Conservation (phyloP, 2,329 filamentous ascomycete genomes). For the Alternaria tenuissima region DNA sequence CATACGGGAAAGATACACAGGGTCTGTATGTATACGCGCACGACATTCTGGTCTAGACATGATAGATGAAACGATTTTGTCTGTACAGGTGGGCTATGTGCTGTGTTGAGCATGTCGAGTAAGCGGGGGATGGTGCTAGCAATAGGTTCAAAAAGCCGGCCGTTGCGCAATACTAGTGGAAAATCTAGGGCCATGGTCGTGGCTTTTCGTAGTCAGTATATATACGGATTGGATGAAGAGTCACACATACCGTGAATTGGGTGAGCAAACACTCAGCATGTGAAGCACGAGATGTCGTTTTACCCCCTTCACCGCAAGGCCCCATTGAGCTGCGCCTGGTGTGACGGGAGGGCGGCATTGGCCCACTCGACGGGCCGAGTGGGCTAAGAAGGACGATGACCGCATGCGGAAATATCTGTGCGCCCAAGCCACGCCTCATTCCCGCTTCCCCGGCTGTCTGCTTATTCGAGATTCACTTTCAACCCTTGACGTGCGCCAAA, state of each 20-base stretch:
- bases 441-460: slow-evolving; percentile 38
- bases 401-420: slow-evolving; percentile 25
- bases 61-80: slow-evolving; percentile 40
- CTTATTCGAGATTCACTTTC: slow-evolving; percentile 24
- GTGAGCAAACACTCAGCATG: slow-evolving; percentile 37
- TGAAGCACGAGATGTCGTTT: slow-evolving; percentile 39
- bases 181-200: slow-evolving; percentile 31
- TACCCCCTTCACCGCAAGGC: slow-evolving; percentile 42
- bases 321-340: slow-evolving; percentile 31
- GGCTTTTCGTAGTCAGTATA: slow-evolving; percentile 31
- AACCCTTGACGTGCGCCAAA: slow-evolving; percentile 24
- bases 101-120: slow-evolving; percentile 39
- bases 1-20: slow-evolving; percentile 42
- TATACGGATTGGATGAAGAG: slow-evolving; percentile 26
- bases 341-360: slow-evolving; percentile 39
- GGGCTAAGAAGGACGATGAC: slow-evolving; percentile 24
- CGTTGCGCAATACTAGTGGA: slow-evolving; percentile 29
- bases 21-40: slow-evolving; percentile 44
- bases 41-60: slow-evolving; percentile 42
- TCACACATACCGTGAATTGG: slow-evolving; percentile 29
- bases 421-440: slow-evolving; percentile 9
- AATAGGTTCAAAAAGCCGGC: slow-evolving; percentile 22
- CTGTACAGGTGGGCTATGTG: slow-evolving; percentile 26
- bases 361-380: slow-evolving; percentile 36
- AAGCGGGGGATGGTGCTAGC: slow-evolving; percentile 26